Evolutionary conservation across 2,329 filamentous ascomycete genomes (phyloP).

Genomic region (Fusarium protoensiforme): DNA sequence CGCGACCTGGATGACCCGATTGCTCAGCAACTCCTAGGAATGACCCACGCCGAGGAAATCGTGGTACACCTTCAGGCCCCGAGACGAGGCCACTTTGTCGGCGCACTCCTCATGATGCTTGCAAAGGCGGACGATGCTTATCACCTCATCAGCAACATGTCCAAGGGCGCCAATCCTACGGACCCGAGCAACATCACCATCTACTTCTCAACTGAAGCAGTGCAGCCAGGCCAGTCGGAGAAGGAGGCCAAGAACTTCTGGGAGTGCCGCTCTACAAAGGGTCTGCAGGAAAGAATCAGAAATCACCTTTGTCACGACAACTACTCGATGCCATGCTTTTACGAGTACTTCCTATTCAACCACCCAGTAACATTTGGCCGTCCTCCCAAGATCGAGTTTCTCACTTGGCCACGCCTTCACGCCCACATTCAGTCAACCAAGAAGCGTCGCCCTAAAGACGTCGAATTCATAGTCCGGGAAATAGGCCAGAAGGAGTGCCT

Average conservation of each 20-base stretch:
- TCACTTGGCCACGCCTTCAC: not conserved
- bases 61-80: not conserved
- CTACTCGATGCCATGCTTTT: conserved; percentile 15
- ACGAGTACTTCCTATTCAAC: conserved; percentile 24
- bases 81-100: conserved; percentile 14
- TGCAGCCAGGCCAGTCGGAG: not conserved
- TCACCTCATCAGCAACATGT: not conserved
- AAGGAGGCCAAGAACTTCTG: conserved; percentile 27
- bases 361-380: not conserved
- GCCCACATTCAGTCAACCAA: not conserved
- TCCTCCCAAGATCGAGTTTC: not conserved
- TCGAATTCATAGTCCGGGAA: not conserved
- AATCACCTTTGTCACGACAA: not conserved
- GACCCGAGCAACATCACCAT: not conserved
- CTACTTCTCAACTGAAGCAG: conserved; percentile 7
- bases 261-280: conserved; percentile 12
- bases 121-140: conserved; percentile 20
- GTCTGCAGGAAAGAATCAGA: not conserved
- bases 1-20: conserved; percentile 13
- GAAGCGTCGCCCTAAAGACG: not conserved
- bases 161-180: not conserved
- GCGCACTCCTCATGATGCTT: conserved; percentile 21
- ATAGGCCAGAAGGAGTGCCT: no score
- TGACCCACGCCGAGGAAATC: not conserved
- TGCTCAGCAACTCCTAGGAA: not conserved